These are phyloP conservation scores for Kodamaea derodonti DNA, from an alignment of 1,139 yeast genomes.

Conservation along the genomic window DNA sequence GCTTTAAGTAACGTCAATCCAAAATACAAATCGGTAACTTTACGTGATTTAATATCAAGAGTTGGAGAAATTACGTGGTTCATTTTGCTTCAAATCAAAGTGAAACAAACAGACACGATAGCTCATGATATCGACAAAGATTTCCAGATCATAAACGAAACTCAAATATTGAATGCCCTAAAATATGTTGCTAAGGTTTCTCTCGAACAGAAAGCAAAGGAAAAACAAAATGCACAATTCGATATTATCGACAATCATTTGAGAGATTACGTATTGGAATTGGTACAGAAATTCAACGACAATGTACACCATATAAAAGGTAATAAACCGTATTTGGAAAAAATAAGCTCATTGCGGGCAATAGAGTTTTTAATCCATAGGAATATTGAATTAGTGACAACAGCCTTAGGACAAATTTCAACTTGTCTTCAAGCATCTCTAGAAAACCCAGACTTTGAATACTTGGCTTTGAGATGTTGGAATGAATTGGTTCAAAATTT, in stretches of 20 bases:
- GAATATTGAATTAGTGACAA: conserved; percentile 59
- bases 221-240: conserved; percentile 9
- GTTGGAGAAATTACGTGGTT: conserved; percentile 45
- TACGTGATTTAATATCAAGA: conserved; percentile 43
- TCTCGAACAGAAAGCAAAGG: conserved; percentile 9
- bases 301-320: conserved; percentile 73
- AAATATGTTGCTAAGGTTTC: conserved; percentile 34
- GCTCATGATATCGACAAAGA: neutral
- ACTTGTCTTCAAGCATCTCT: conserved; percentile 83
- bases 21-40: conserved; percentile 29
- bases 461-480: conserved; percentile 68
- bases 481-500: conserved; percentile 48
- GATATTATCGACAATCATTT: conserved; percentile 22
- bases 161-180: conserved; percentile 36
- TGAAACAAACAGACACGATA: conserved; percentile 22
- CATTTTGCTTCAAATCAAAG: conserved; percentile 35
- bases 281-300: conserved; percentile 77
- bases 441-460: conserved; percentile 58
- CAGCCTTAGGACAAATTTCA: conserved; percentile 84
- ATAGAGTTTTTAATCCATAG: conserved; percentile 63
- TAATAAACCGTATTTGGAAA: conserved; percentile 66
- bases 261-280: conserved; percentile 64
- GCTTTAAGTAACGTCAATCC: conserved; percentile 56
- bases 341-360: conserved; percentile 69
- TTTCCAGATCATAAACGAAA: conserved; percentile 17